Conservation (phyloP, 2,329 filamentous ascomycete genomes). For the Pleurostoma richardsiae region DNA sequence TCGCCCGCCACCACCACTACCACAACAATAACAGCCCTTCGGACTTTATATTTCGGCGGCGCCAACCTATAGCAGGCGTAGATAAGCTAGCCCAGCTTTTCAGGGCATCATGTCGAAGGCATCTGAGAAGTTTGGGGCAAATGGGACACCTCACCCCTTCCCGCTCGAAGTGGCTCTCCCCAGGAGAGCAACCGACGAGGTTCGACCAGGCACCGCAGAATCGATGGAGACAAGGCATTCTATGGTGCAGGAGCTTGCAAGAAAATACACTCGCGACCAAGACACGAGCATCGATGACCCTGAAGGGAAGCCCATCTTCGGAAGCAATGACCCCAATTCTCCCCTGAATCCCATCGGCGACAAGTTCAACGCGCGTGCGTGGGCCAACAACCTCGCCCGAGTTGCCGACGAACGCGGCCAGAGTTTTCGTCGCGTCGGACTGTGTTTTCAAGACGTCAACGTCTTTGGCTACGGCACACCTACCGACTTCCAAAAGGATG, state of each 20-base stretch:
- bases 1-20: too few relatives aligned
- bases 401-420: constrained; percentile 23
- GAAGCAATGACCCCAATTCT: neutral
- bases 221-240: constrained; percentile 4
- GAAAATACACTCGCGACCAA: constrained; percentile 11
- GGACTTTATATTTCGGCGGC: too few relatives aligned
- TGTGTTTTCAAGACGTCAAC: constrained; percentile 35
- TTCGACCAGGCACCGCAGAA: too few relatives aligned
- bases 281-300: neutral
- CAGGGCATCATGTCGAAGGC: too few relatives aligned
- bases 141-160: too few relatives aligned
- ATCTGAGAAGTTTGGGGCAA: too few relatives aligned
- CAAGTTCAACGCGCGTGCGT: constrained; percentile 34
- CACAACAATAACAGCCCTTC: too few relatives aligned
- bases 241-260: constrained; percentile 14
- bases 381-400: constrained; percentile 30
- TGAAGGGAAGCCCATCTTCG: neutral
- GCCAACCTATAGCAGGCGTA: too few relatives aligned
- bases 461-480: constrained; percentile 35
- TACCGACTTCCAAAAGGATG: constrained; percentile 35
- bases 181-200: too few relatives aligned
- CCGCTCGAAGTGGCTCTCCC: too few relatives aligned
- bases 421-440: constrained; percentile 3
- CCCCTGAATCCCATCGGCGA: constrained; percentile 10
- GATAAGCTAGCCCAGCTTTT: too few relatives aligned